Percentiles rank a stretch among this genome's conserved stretches.
phyloP scores from a whole-genome alignment of 805 yeast species.

The Ogataea glucozyma region DNA sequence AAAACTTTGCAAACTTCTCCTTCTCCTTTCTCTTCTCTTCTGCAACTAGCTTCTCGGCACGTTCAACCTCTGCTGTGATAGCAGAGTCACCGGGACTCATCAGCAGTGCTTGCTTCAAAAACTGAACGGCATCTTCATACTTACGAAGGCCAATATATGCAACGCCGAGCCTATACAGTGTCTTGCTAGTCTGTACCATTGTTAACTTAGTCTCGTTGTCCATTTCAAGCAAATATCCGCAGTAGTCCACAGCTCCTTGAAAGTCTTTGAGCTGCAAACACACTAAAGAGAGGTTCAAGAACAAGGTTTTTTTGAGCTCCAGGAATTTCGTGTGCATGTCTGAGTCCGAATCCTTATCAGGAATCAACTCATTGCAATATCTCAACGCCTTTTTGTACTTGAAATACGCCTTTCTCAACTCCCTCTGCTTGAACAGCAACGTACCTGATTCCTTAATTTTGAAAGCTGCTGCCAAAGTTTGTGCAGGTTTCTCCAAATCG shows the following conservation, averaged over 20 bases:
- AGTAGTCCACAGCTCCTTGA: constrained; percentile 51
- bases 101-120: constrained; percentile 44
- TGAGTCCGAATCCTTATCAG: constrained; percentile 65
- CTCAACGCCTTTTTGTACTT: constrained; percentile 68
- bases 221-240: constrained; percentile 57
- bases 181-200: constrained; percentile 28
- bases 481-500: constrained; percentile 44
- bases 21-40: constrained; percentile 50
- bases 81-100: constrained; percentile 50
- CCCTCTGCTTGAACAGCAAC: constrained; percentile 53
- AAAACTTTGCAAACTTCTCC: constrained; percentile 63
- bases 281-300: constrained; percentile 60
- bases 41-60: constrained; percentile 42
- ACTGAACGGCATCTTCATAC: constrained; percentile 49
- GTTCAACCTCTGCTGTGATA: constrained; percentile 45
- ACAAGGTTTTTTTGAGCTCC: constrained; percentile 50
- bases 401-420: constrained; percentile 51
- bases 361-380: constrained; percentile 70
- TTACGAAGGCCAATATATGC: constrained; percentile 43
- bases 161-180: constrained; percentile 32
- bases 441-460: constrained; percentile 71
- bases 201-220: constrained; percentile 31
- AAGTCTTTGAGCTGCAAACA: constrained; percentile 51
- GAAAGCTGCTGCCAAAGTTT: constrained; percentile 50
- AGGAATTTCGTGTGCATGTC: constrained; percentile 50